phyloP scores from a whole-genome alignment of 495 filamentous ascomycete genomes.

The Echria macrotheca region DNA sequence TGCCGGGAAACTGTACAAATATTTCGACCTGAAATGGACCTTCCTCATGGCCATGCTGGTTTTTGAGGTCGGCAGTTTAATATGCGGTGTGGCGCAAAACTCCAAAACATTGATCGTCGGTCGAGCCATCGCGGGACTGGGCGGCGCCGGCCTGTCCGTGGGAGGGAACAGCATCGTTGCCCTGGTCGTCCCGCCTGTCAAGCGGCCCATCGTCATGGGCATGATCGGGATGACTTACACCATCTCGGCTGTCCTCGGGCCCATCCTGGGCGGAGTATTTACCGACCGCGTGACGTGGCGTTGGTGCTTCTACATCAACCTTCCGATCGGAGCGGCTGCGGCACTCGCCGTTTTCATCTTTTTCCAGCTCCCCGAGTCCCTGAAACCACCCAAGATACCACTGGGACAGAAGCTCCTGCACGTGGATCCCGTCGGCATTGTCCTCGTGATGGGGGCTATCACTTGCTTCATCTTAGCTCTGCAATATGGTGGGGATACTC shows the following conservation, averaged over 20 bases:
- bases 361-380: slow-evolving; percentile 9
- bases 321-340: slow-evolving; percentile 58
- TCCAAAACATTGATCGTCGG: slow-evolving; percentile 48
- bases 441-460: slow-evolving; percentile 38
- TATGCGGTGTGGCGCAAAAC: slow-evolving; percentile 49
- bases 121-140: slow-evolving; percentile 48
- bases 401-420: slow-evolving; percentile 28
- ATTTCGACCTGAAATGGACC: slow-evolving; percentile 31
- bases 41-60: slow-evolving; percentile 36
- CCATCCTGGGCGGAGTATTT: slow-evolving; percentile 15
- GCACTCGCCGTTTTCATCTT: slow-evolving; percentile 50
- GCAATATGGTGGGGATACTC: slow-evolving; percentile 42
- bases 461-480: slow-evolving; percentile 43
- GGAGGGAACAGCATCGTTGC: slow-evolving; percentile 36
- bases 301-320: slow-evolving; percentile 75
- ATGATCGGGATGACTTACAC: slow-evolving; percentile 37
- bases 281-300: slow-evolving; percentile 35
- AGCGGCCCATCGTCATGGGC: slow-evolving; percentile 40
- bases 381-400: background rate
- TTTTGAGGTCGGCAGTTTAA: slow-evolving; percentile 46
- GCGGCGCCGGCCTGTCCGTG: slow-evolving; percentile 31
- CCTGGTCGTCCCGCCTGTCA: slow-evolving; percentile 32
- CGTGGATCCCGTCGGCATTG: slow-evolving; percentile 25
- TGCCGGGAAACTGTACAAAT: slow-evolving; percentile 28
- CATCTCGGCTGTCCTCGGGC: slow-evolving; percentile 31